These are phyloP conservation scores for Aspergillus udagawae DNA, from an alignment of 2,329 filamentous ascomycete species.

Conservation along the genomic window DNA sequence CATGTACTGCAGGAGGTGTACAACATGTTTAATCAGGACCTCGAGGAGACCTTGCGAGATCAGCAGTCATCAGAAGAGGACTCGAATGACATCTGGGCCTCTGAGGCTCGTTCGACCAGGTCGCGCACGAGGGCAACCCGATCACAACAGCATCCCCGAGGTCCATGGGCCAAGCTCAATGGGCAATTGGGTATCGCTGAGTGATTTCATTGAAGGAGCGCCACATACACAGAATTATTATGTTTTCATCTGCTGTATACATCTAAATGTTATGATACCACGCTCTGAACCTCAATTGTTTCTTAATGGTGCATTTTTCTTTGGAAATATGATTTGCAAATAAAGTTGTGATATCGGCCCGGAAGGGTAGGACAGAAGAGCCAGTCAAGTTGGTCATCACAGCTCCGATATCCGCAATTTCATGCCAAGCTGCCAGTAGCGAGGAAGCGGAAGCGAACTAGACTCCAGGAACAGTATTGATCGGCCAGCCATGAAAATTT, in stretches of 20 bases:
- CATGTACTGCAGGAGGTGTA: conserved; percentile 31
- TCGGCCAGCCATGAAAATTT: neutral
- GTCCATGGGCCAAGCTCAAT: conserved; percentile 36
- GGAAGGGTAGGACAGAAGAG: neutral
- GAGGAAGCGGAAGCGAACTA: neutral
- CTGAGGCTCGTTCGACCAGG: conserved; percentile 23
- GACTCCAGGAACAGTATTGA: neutral
- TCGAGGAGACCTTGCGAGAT: conserved; percentile 20
- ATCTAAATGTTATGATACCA: neutral
- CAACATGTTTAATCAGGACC: conserved; percentile 31
- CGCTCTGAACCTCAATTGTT: neutral
- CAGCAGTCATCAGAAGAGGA: conserved; percentile 13
- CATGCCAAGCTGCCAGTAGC: neutral
- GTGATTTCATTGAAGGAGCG: neutral
- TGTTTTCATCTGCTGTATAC: neutral
- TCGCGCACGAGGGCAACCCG: conserved; percentile 14
- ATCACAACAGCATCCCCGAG: conserved; percentile 23
- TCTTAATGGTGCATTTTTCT: neutral
- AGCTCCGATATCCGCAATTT: neutral
- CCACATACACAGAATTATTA: neutral
- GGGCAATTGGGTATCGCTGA: conserved; percentile 29
- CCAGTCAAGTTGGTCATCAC: neutral
- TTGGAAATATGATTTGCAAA: neutral
- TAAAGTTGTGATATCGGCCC: neutral
- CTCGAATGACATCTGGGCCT: conserved; percentile 29